Base-by-base conservation (phyloP, 2,329 filamentous ascomycete genomes). In the Macroventuria anomochaeta region DNA sequence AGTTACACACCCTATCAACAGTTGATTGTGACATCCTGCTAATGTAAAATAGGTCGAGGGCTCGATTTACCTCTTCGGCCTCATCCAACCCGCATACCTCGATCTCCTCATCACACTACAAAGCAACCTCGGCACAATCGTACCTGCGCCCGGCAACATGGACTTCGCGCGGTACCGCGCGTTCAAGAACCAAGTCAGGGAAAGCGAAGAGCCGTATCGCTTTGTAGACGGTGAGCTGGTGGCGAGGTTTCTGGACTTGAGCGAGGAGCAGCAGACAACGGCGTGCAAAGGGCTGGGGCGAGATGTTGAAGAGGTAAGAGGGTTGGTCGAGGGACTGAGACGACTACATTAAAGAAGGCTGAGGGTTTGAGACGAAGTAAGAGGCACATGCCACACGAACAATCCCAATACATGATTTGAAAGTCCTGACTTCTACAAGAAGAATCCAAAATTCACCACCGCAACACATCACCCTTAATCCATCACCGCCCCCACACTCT, bases 201-300 rank as follows among this genome's bases (percentile, higher is more conserved):
- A 89, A 54, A 84, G 85, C 0, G 87, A 89, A 0, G 90, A 88
- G 32, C 93, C 95, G 0, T 90, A 86, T 68, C 83, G 93, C 1
- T 97, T 97, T 66, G 85, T 99, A 11, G 95, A 99, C 68, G 95
- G 93, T 0, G 93, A 97, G 71, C 80, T 97, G 65, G 81, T 99
- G 11, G 93, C 97, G 76, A 77, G 85, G 44, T 97, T 97, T 69
- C 74, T 97, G 61, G 87, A 92, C 59, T 78, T 90, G 58, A 80
- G 83, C 38, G 85, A 88, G 49, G 78, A 79, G 5, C 64, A 81
- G 54, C 85, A 88, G 68, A 76, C 78, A 55, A 77, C 79, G 62
- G 80, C 85, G 50, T 77, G 83, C 7, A 68, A 77, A 17, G 79
- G 80, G 1, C 62, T 85, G 51, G 71, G 86, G 79, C 41, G 80